Base-by-base conservation (phyloP, 1,284 basidiomycete genomes). In the Moniliophthora roreri region DNA sequence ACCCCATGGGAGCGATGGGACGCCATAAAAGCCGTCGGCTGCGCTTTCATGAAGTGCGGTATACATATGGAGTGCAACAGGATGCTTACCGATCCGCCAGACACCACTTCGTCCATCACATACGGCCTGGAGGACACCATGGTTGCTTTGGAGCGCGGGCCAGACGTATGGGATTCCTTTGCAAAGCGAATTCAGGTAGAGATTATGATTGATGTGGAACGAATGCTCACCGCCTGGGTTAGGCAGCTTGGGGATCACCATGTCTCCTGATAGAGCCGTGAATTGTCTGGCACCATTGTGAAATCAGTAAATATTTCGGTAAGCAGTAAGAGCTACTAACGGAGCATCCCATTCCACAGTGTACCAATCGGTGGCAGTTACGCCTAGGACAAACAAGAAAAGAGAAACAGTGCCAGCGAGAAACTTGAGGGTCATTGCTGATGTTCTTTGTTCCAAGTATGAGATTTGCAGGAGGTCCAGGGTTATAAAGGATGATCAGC, bases 271-370 rank as follows among this genome's bases (percentile, higher is more conserved):
- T 59, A 67, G 60, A n/a, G 66, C 60, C 11, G 66, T 66, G 51
- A 69, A 67, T 46, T 62, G 55, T 23, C 57, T 58, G 18, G 18
- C 7, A n/a, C 2, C 13, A 4, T 36, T n/a, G 11, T 15, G 15
- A 26, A 39, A 24, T 10, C 21, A 4, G 10, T 7, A 10, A 45
- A 18, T 40, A 20, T 18, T 13, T n/a, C n/a, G 28, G 32, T 16
- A 11, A 46, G 26, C 2, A 24, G n/a, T 15, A n/a, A 46, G 32
- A 34, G 11, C 4, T 24, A 55, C 51, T 42, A 39, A 59, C 61
- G 53, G 44, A 26, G 63, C 67, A 55, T 67, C 63, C 67, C 66
- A 69, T 59, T 67, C 67, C n/a, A 67, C 66, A 7, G 67, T 66
- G 50, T 66, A 66, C 65, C 67, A 67, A 42, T 64, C 54, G 6